A percentile compares a stretch with the other conserved stretches of the same genome.
Conservation (phyloP, 2,329 filamentous ascomycete genomes). For the Diplodia scrobiculata region DNA sequence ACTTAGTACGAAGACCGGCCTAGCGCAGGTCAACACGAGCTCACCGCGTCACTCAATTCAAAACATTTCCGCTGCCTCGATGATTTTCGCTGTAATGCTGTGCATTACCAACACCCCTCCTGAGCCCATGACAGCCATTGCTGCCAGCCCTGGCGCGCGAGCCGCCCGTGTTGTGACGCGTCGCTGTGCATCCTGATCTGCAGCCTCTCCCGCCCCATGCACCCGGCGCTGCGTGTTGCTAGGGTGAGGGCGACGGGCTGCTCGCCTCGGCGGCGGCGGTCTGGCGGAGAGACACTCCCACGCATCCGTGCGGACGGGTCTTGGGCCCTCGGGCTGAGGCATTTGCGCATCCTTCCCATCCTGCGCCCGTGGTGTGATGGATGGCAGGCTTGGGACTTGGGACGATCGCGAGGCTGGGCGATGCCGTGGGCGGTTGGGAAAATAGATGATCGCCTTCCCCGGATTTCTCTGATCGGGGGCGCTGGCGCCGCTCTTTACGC, state of each 20-base stretch:
- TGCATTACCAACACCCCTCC: background rate
- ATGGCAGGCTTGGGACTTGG: background rate
- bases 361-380: background rate
- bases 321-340: background rate
- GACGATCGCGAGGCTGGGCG: slow-evolving; percentile 1
- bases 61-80: slow-evolving; percentile 1
- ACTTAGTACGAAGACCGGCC: slow-evolving; percentile 24
- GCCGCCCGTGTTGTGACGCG: slow-evolving; percentile 1
- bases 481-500: slow-evolving; percentile 6
- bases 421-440: background rate
- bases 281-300: slow-evolving; percentile 10
- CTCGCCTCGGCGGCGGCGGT: slow-evolving; percentile 15
- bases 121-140: background rate
- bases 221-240: slow-evolving; percentile 1
- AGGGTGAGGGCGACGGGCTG: slow-evolving; percentile 13
- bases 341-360: background rate
- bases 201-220: slow-evolving; percentile 19
- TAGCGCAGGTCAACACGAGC: slow-evolving; percentile 26
- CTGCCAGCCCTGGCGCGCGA: background rate
- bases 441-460: slow-evolving; percentile 22
- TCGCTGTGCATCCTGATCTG: slow-evolving; percentile 19
- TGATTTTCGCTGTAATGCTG: background rate
- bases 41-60: slow-evolving; percentile 27
- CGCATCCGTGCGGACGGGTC: slow-evolving; percentile 15
- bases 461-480: slow-evolving; percentile 14